Base-by-base conservation (phyloP, 2,329 filamentous ascomycete species). In the Venturia effusa region DNA sequence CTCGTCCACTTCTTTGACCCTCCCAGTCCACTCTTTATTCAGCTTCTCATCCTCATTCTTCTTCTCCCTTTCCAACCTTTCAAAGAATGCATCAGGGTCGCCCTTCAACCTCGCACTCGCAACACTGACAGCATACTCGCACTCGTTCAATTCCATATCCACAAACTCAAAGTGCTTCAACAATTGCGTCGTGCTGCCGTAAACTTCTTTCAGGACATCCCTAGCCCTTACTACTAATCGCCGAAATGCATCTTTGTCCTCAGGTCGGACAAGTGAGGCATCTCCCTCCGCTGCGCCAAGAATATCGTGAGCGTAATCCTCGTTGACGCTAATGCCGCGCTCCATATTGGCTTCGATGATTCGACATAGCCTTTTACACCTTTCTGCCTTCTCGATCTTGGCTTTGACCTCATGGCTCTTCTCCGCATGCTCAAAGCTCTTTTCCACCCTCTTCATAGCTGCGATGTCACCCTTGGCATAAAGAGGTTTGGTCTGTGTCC, bases 91-190 rank as follows among this genome's bases (percentile, higher is more conserved):
- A 4, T 72, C 64, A 24, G 77, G 75, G 0, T 77, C 75, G 59
- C 77, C 75, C 22, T 79, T 74, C 41, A 77, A 76, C 61, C 73
- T 76, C 2, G 80, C 82, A 68, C 81, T 78, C 41, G 80, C 79
- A 61, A 83, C 79, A n/a, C 80, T 80, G 24, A 83, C 77, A 57
- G 79, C 77, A 62, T 82, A 80, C 64, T 82, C 80, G 0, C 80
- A 77, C 30, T 79, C 74, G 65, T 83, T 83, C 64, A 83, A 74
- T 6, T 75, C 70, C 60, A 78, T 74, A 66, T 84, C 82, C 3
- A 80, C 76, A 19, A 73, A 70, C 54, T 79, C 78, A 59, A 83
- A 82, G 27, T 67, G 71, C 65, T 34, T 72, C 68, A 69, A 80
- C 68, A 67, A 74, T 69, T 67, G 74, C 72, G 66, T 80, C 68